Conservation (phyloP, 805 yeast species). For the Saccharomycopsis fermentans region DNA sequence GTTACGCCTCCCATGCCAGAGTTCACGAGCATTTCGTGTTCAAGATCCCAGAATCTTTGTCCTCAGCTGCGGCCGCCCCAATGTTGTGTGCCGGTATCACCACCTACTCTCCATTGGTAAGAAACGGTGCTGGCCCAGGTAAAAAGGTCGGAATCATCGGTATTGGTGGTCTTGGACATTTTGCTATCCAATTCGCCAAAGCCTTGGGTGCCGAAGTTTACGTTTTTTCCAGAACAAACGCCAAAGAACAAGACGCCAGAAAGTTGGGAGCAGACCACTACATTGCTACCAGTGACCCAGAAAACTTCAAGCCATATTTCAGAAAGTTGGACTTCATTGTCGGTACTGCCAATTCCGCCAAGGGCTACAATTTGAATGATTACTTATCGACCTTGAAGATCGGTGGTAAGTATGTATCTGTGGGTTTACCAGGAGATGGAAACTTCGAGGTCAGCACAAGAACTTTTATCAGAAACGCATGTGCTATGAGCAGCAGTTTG, state of each 20-base stretch:
- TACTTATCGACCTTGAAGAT: slow-evolving; percentile 35
- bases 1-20: slow-evolving; percentile 58
- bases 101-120: slow-evolving; percentile 53
- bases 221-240: slow-evolving; percentile 41
- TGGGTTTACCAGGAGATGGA: slow-evolving; percentile 52
- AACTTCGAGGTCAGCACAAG: slow-evolving; percentile 20
- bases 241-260: slow-evolving; percentile 39
- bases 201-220: slow-evolving; percentile 52
- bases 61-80: slow-evolving; percentile 54
- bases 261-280: slow-evolving; percentile 44
- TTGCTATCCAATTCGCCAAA: slow-evolving; percentile 45
- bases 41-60: slow-evolving; percentile 48
- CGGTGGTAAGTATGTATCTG: slow-evolving; percentile 49
- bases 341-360: slow-evolving; percentile 39
- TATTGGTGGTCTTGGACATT: slow-evolving; percentile 49
- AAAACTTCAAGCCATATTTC: slow-evolving; percentile 21
- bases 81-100: slow-evolving; percentile 73
- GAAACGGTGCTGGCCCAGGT: slow-evolving; percentile 41
- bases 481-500: slow-evolving; percentile 27
- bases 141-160: slow-evolving; percentile 44
- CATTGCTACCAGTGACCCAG: slow-evolving; percentile 41
- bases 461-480: slow-evolving; percentile 34
- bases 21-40: slow-evolving; percentile 54
- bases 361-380: slow-evolving; percentile 10
- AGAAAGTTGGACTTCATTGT: slow-evolving; percentile 22